Percentiles rank a stretch among this genome's conserved stretches.
Evolutionary conservation across 495 filamentous ascomycete species (phyloP).

Genomic region (Zalerion maritima): DNA sequence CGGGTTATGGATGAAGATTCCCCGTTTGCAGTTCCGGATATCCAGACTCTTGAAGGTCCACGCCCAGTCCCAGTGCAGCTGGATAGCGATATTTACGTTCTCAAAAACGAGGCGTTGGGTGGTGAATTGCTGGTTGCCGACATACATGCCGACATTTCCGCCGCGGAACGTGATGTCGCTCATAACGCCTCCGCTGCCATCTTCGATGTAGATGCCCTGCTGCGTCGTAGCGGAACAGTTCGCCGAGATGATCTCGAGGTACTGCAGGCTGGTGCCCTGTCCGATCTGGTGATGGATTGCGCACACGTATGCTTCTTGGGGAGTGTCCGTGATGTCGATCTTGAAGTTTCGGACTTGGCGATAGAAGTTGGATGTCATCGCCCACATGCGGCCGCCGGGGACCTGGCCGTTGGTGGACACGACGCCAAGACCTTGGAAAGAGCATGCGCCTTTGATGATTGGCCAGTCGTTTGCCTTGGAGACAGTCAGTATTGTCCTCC

Average conservation of each 20-base stretch:
- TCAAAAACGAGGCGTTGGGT: slow-evolving; percentile 43
- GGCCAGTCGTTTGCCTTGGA: slow-evolving; percentile 29
- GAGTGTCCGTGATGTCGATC: slow-evolving; percentile 47
- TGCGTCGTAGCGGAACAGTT: slow-evolving; percentile 37
- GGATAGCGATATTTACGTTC: slow-evolving; percentile 35
- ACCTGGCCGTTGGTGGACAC: slow-evolving; percentile 48
- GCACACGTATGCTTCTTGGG: slow-evolving; percentile 11
- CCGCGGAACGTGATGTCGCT: slow-evolving; percentile 51
- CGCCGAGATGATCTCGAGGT: slow-evolving; percentile 49
- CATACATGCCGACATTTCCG: slow-evolving; percentile 42
- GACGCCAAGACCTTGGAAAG: slow-evolving; percentile 51
- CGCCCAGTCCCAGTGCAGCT: slow-evolving; percentile 34
- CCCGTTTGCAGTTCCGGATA: slow-evolving; percentile 44
- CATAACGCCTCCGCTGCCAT: slow-evolving; percentile 54
- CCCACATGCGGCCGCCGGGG: slow-evolving; percentile 12
- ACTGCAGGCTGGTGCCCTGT: slow-evolving; percentile 57
- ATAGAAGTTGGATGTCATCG: slow-evolving; percentile 66
- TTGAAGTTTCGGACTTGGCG: slow-evolving; percentile 60
- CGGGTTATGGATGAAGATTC: slow-evolving; percentile 43
- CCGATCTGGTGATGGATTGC: slow-evolving; percentile 64
- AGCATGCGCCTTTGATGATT: slow-evolving; percentile 39
- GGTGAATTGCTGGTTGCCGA: slow-evolving; percentile 50
- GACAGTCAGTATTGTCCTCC: not conserved
- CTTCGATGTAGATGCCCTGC: slow-evolving; percentile 57
- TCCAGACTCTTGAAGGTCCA: slow-evolving; percentile 40